phyloP scores from a whole-genome alignment of 345 rosid genomes.

The Acer negundo region DNA sequence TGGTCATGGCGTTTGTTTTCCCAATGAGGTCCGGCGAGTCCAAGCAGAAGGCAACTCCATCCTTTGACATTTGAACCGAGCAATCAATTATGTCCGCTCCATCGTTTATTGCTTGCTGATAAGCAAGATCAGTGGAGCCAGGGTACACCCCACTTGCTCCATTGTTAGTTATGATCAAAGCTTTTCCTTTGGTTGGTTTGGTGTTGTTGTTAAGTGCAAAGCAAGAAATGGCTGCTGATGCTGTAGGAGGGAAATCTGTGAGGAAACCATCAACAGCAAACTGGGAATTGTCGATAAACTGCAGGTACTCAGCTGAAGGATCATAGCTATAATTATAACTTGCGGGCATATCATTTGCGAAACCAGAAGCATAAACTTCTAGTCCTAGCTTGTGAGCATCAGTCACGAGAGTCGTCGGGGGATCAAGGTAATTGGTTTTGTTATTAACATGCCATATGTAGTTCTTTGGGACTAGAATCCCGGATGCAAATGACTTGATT shows the following conservation, averaged over 20 bases:
- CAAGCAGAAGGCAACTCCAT: slow-evolving; percentile 79
- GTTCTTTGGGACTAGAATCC: slow-evolving; percentile 74
- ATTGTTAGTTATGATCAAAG: slow-evolving; percentile 67
- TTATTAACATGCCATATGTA: slow-evolving; percentile 63
- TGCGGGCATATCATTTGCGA: slow-evolving; percentile 58
- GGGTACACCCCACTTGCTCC: slow-evolving; percentile 91
- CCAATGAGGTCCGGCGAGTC: slow-evolving; percentile 58
- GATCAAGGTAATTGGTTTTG: slow-evolving; percentile 49
- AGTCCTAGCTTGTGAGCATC: slow-evolving; percentile 84
- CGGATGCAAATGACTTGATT: slow-evolving; percentile 70
- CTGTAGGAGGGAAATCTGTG: slow-evolving; percentile 84
- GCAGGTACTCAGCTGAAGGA: slow-evolving; percentile 68
- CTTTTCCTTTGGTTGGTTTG: slow-evolving; percentile 32
- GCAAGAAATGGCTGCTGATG: slow-evolving; percentile 73
- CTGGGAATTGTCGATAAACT: slow-evolving; percentile 55
- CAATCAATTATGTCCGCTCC: slow-evolving; percentile 86
- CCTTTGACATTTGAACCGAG: slow-evolving; percentile 83
- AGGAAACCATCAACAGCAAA: slow-evolving; percentile 78
- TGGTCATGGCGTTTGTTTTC: slow-evolving; percentile 58
- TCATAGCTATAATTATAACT: slow-evolving; percentile 73
- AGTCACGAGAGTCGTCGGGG: slow-evolving; percentile 56
- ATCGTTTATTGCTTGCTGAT: slow-evolving; percentile 71
- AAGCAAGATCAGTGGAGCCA: slow-evolving; percentile 82
- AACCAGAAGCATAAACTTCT: slow-evolving; percentile 73
- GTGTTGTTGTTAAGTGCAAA: slow-evolving; percentile 38